Evolutionary conservation across 495 filamentous ascomycete genomes (phyloP).

Genomic region (Tuber umbilicatum): DNA sequence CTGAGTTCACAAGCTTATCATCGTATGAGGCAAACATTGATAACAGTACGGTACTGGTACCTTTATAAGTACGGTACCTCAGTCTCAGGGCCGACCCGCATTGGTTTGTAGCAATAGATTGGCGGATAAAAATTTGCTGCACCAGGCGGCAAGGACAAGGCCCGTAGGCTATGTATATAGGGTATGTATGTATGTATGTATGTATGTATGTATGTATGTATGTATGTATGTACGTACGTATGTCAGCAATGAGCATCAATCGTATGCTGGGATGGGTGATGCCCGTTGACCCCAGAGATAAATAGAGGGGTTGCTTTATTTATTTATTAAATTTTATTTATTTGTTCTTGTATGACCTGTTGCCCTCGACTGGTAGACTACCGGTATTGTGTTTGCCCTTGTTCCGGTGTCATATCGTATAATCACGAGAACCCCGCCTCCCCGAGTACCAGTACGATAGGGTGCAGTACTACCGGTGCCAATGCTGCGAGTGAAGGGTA

Average conservation of each 20-base stretch:
- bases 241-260: slow-evolving; percentile 1
- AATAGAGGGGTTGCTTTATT: neutral
- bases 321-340: neutral
- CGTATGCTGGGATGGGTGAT: neutral
- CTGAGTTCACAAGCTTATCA: neutral
- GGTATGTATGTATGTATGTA: too few relatives aligned
- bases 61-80: neutral
- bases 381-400: too few relatives aligned
- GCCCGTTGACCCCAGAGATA: neutral
- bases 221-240: neutral
- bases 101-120: neutral
- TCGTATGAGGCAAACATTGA: neutral
- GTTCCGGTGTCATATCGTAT: neutral
- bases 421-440: neutral
- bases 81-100: neutral
- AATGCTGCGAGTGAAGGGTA: neutral
- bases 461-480: neutral
- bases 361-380: neutral
- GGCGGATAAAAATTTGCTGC: neutral
- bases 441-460: neutral
- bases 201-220: neutral
- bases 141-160: neutral
- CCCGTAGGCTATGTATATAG: neutral
- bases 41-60: neutral
- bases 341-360: neutral